These are phyloP conservation scores for Tricholoma sp. DNA, from an alignment of 768 basidiomycete species.

Conservation along the genomic window DNA sequence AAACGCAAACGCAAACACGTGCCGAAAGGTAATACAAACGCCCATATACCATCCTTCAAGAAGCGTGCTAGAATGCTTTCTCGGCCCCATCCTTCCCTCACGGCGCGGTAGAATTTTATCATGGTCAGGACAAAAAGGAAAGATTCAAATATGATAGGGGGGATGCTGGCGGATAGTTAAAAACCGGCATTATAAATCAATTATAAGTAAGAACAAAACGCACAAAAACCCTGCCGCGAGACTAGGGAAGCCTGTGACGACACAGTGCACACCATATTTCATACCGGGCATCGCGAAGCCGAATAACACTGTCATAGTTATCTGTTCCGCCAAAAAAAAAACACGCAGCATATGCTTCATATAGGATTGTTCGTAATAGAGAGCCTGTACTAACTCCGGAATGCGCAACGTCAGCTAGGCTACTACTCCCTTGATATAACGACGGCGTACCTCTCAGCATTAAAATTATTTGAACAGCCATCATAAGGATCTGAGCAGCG, in stretches of 20 bases:
- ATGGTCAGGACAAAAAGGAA: slow-evolving; percentile 21
- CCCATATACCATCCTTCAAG: slow-evolving; percentile 22
- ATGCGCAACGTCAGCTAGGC: neutral
- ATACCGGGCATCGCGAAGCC: slow-evolving; percentile 6
- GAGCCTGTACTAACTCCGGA: slow-evolving; percentile 15
- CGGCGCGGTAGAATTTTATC: slow-evolving; percentile 19
- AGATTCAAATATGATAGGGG: slow-evolving; percentile 18
- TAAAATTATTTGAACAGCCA: slow-evolving; percentile 17
- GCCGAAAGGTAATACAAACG: slow-evolving; percentile 21
- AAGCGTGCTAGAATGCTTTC: slow-evolving; percentile 19
- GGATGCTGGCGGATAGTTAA: slow-evolving; percentile 3
- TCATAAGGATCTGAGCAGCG: slow-evolving; percentile 15
- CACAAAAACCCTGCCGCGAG: slow-evolving; percentile 15
- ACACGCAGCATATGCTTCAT: slow-evolving; percentile 10
- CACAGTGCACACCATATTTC: slow-evolving; percentile 15
- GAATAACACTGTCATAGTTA: slow-evolving; percentile 13
- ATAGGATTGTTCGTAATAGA: slow-evolving; percentile 12
- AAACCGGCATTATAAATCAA: neutral
- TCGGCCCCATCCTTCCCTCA: slow-evolving; percentile 20
- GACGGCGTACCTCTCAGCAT: slow-evolving; percentile 16
- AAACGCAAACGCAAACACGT: neutral
- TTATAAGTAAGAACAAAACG: slow-evolving; percentile 4
- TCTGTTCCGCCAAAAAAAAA: slow-evolving; percentile 12
- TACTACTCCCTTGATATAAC: neutral
- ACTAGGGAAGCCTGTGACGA: slow-evolving; percentile 14